Evolutionary conservation across 1,284 basidiomycete species (phyloP).

Genomic region (Somion occarium): DNA sequence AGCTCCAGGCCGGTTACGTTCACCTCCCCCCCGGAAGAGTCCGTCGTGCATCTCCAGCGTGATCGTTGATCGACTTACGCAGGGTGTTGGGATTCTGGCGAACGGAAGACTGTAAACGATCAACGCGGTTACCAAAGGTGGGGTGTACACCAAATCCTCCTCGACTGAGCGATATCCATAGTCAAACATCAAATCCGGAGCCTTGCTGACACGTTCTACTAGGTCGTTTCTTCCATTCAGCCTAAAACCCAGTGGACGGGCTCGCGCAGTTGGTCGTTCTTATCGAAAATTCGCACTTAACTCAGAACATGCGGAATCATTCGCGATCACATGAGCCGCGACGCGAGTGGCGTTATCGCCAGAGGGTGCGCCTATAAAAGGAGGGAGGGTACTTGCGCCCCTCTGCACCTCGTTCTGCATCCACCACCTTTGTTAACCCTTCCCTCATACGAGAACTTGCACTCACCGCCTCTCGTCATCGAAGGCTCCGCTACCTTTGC

Average conservation of each 20-base stretch:
- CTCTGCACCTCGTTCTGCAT: too few relatives aligned
- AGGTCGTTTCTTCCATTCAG: constrained; percentile 82
- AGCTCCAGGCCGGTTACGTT: constrained; percentile 66
- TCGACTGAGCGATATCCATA: constrained; percentile 48
- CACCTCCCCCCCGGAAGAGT: constrained; percentile 49
- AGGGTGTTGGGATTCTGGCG: constrained; percentile 38
- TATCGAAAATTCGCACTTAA: too few relatives aligned
- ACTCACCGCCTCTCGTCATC: too few relatives aligned
- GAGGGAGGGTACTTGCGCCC: too few relatives aligned
- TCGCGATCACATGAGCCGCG: too few relatives aligned
- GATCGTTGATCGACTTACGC: constrained; percentile 45
- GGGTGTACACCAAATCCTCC: constrained; percentile 50
- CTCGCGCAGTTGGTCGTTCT: constrained; percentile 72
- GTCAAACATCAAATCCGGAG: constrained; percentile 34
- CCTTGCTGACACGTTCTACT: constrained; percentile 48
- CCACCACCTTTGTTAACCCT: too few relatives aligned
- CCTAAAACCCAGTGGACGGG: constrained; percentile 77
- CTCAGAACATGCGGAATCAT: too few relatives aligned
- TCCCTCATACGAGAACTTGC: too few relatives aligned
- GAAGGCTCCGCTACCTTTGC: too few relatives aligned
- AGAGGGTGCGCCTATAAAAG: too few relatives aligned
- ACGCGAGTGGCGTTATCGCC: too few relatives aligned
- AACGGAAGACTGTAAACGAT: constrained; percentile 5
- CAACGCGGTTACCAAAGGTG: background rate
- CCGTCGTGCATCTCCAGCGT: constrained; percentile 45